Conservation (phyloP, 306 rosid genomes). For the Quercus bicolor region DNA sequence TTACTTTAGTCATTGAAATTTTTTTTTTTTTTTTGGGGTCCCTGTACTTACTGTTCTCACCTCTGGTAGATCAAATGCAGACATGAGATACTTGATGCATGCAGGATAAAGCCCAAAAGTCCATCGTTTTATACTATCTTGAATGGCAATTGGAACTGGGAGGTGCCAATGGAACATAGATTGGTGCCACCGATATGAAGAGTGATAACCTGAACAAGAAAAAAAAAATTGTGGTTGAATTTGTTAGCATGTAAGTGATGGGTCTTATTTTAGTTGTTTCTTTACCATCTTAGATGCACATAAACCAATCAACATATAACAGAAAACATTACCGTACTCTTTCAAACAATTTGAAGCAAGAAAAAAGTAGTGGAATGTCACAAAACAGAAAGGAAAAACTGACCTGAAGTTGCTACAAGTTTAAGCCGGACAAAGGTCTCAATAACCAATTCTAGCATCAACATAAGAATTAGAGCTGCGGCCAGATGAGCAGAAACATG, state of each 20-base stretch:
- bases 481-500: constrained; percentile 86
- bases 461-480: constrained; percentile 80
- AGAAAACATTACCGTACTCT: too few species aligned
- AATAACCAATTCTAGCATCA: constrained; percentile 80
- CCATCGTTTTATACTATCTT: constrained; percentile 88
- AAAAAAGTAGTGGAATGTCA: too few species aligned
- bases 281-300: too few species aligned
- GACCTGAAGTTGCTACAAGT: constrained; percentile 86
- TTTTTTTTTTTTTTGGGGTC: too few species aligned
- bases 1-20: too few species aligned
- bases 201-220: constrained; percentile 60
- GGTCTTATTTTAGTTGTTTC: too few species aligned
- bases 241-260: not conserved
- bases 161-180: constrained; percentile 79
- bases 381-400: too few species aligned
- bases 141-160: constrained; percentile 82
- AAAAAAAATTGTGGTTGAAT: not conserved
- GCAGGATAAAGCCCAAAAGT: constrained; percentile 94
- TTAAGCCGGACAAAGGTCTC: constrained; percentile 71
- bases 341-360: not conserved
- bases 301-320: too few species aligned
- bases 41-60: constrained; percentile 17
- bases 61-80: constrained; percentile 98
- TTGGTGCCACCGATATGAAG: constrained; percentile 80
- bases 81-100: constrained; percentile 86